These are phyloP conservation scores for Stropharia rugosoannulata DNA, from an alignment of 768 basidiomycete genomes.

Conservation along the genomic window DNA sequence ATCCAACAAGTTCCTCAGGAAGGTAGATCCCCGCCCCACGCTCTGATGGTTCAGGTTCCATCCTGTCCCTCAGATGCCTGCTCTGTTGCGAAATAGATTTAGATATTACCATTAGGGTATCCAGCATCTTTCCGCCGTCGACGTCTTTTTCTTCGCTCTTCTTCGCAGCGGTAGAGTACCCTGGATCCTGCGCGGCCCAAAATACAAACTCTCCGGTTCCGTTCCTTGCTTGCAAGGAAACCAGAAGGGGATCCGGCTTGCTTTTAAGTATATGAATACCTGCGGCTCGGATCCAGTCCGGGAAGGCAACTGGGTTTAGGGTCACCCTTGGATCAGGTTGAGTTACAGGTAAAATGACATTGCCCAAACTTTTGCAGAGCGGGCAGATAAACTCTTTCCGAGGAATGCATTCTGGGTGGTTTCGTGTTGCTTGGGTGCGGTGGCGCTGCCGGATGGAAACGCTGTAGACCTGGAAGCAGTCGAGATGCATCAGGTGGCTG, in stretches of 20 bases:
- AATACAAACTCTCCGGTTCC: constrained; percentile 89
- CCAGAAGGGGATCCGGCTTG: constrained; percentile 69
- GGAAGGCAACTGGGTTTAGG: constrained; percentile 62
- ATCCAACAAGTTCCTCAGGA: constrained; percentile 88
- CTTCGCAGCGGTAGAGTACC: constrained; percentile 57
- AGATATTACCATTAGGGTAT: constrained; percentile 77
- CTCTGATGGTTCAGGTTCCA: constrained; percentile 69
- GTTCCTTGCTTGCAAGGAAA: constrained; percentile 71
- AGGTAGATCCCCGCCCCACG: constrained; percentile 87
- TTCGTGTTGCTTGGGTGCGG: constrained; percentile 82
- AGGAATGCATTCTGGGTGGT: constrained; percentile 93
- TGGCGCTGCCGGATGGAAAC: constrained; percentile 85
- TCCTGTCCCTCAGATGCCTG: constrained; percentile 74
- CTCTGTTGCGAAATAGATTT: constrained; percentile 85
- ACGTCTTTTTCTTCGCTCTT: constrained; percentile 45
- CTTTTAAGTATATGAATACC: constrained; percentile 89
- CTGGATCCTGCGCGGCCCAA: constrained; percentile 82
- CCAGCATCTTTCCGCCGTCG: constrained; percentile 79
- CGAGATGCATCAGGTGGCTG: constrained; percentile 95
- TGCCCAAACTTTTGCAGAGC: constrained; percentile 94
- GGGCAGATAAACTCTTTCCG: constrained; percentile 96
- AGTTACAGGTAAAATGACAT: constrained; percentile 85
- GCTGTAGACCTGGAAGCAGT: constrained; percentile 91
- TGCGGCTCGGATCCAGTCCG: constrained; percentile 88
- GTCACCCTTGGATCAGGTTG: constrained; percentile 41